These are phyloP conservation scores for Trichocladium uniseriatum DNA, from an alignment of 495 filamentous ascomycete species.

Conservation along the genomic window DNA sequence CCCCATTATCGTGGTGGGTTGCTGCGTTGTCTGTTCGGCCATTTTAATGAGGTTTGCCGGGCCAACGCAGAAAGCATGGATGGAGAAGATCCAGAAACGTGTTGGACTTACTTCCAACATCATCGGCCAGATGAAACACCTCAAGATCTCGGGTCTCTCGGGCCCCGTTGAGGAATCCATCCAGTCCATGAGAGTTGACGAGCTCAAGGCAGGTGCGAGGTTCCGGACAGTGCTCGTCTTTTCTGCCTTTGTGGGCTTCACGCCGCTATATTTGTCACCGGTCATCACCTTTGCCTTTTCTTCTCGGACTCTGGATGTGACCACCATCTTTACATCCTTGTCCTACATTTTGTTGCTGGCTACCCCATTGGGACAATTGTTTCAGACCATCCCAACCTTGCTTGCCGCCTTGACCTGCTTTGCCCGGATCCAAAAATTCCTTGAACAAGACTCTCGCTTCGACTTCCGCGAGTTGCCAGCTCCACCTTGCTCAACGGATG, in stretches of 20 bases:
- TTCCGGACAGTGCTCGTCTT: constrained; percentile 21
- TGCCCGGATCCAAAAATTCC: constrained; percentile 41
- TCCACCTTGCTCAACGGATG: no score
- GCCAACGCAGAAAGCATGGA: constrained; percentile 36
- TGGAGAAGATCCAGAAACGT: constrained; percentile 30
- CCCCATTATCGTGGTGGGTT: constrained; percentile 39
- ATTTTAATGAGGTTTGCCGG: constrained; percentile 19
- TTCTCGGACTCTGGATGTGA: constrained; percentile 35
- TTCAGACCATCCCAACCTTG: constrained; percentile 47
- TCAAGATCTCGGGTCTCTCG: constrained; percentile 39
- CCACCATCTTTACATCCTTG: constrained; percentile 50
- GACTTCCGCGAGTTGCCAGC: constrained; percentile 11
- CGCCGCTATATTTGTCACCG: constrained; percentile 38
- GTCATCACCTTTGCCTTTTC: constrained; percentile 36
- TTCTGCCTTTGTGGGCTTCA: constrained; percentile 35
- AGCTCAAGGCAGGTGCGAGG: constrained; percentile 28
- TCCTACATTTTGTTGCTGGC: constrained; percentile 54
- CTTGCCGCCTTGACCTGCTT: constrained; percentile 49
- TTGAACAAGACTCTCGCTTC: constrained; percentile 11
- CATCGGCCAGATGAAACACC: constrained; percentile 38
- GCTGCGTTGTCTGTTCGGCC: constrained; percentile 14
- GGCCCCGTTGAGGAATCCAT: constrained; percentile 25
- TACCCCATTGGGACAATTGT: constrained; percentile 45
- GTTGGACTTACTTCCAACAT: constrained; percentile 32
- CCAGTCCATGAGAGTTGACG: constrained; percentile 33